A percentile compares a stretch with the other conserved stretches of the same genome.
Conservation (phyloP, 2,329 filamentous ascomycete genomes). For the Penicillium vulpinum region DNA sequence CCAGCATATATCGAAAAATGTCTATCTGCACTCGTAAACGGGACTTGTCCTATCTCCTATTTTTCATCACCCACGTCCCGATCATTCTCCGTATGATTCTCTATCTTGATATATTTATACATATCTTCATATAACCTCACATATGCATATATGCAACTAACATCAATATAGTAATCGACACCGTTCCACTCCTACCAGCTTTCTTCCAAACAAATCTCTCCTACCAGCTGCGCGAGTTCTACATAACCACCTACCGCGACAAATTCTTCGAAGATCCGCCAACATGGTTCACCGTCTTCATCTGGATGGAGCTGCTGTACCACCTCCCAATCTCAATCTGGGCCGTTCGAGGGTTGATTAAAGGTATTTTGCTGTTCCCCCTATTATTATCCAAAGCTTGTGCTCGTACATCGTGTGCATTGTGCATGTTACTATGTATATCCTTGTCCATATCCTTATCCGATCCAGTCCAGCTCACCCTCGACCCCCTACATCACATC, state of each 20-base stretch:
- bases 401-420: neutral
- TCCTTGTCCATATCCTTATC: neutral
- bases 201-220: slow-evolving; percentile 53
- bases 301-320: slow-evolving; percentile 60
- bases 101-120: neutral
- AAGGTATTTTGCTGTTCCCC: slow-evolving; percentile 41
- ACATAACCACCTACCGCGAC: slow-evolving; percentile 62
- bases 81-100: slow-evolving; percentile 57
- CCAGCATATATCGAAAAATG: slow-evolving; percentile 25
- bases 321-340: slow-evolving; percentile 63
- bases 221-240: slow-evolving; percentile 54
- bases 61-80: slow-evolving; percentile 63
- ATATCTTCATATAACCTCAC: neutral
- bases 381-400: neutral
- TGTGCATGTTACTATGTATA: neutral
- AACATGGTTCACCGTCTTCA: slow-evolving; percentile 59
- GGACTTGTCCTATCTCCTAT: slow-evolving; percentile 52
- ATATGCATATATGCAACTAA: slow-evolving; percentile 1
- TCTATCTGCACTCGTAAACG: slow-evolving; percentile 29
- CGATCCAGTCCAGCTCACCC: neutral
- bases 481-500: neutral
- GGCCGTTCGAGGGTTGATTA: slow-evolving; percentile 57
- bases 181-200: slow-evolving; percentile 59
- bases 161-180: slow-evolving; percentile 55
- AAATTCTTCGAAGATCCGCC: slow-evolving; percentile 63